Conservation (phyloP, 83 land plant genomes). For the Thuja plicata region DNA sequence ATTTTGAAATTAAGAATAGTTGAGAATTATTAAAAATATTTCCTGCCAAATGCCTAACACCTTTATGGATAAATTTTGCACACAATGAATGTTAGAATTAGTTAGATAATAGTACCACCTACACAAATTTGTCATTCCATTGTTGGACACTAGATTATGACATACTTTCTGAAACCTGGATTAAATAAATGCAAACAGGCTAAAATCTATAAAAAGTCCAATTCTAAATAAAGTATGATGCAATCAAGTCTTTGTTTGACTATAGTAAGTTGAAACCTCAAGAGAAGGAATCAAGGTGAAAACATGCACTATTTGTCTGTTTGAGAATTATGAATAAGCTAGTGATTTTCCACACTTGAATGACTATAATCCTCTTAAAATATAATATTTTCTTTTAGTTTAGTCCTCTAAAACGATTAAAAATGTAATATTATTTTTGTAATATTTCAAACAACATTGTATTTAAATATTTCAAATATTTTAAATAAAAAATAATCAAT, state of each 20-base stretch:
- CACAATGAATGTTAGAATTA: no score
- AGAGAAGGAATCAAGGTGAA: not conserved
- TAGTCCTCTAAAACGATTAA: no score
- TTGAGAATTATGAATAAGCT: not conserved
- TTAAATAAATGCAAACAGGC: conserved; percentile 24
- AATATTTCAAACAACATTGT: no score
- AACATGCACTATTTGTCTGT: not conserved
- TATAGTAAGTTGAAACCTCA: conserved; percentile 8
- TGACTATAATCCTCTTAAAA: conserved; percentile 24
- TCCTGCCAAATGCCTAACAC: no score
- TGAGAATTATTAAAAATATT: no score
- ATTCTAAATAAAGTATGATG: conserved; percentile 20
- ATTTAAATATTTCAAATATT: no score
- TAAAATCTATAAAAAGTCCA: conserved; percentile 40
- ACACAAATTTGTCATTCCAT: not conserved
- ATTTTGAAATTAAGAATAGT: no score
- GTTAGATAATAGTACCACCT: not conserved
- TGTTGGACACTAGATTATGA: not conserved
- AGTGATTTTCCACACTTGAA: conserved; percentile 21
- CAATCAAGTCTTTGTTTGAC: conserved; percentile 26
- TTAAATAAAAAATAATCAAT: no score
- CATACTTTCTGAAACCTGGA: not conserved
- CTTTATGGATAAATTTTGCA: no score
- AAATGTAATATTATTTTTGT: no score
- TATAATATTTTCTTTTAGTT: conserved; percentile 19